Base-by-base conservation (phyloP, 148 eudicot genomes). In the Arbutus unedo region DNA sequence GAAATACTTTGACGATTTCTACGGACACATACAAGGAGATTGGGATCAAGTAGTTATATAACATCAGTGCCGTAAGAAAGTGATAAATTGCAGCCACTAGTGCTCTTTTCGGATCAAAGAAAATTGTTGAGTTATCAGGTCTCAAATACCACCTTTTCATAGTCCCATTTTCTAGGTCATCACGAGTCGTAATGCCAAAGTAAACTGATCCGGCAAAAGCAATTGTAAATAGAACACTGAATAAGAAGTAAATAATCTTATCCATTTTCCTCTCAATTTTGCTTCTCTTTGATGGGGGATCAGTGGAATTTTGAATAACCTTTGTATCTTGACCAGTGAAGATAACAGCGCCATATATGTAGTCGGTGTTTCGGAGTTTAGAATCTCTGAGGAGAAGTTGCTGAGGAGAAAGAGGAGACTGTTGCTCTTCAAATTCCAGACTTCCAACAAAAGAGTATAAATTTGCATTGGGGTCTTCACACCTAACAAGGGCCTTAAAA, bases 391-490 rank as follows among this genome's bases (percentile, higher is more conserved):
- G 93, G 4, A 96, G 94, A 79, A 96, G 91, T 47, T 96, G 94
- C 78, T 96, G 95, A 38, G 96, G 95, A 85, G 89, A 87, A 48
- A 96, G 94, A 10, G 98, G 92, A 85, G 86, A 44, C 31, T 93
- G 96, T 62, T 87, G 89, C 15, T 86, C 94, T 81, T 89, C 88
- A 81, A 85, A 90, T 41, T 93, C 91, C 99, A 96, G 92, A 79
- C 85, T 92, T 80, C 99, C 99, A 82, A 96, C 88, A 82, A 91
- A 96, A 45, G 90, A 74, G 85, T 94, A 96, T 68, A 96, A 85
- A 90, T 92, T 96, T 67, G 98, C 93, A 87, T 96, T 96, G 0
- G 99, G 99, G 77, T 96, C 99, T 89, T 96, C 99, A 71, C 98
- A 96, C 88, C 83, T 90, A 13, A 96, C 84, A n/a, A 87, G 76